Percentiles rank a stretch among this genome's conserved stretches.
Evolutionary conservation across 257 asterid genomes (phyloP).

Genomic region (Nicotiana otophora): DNA sequence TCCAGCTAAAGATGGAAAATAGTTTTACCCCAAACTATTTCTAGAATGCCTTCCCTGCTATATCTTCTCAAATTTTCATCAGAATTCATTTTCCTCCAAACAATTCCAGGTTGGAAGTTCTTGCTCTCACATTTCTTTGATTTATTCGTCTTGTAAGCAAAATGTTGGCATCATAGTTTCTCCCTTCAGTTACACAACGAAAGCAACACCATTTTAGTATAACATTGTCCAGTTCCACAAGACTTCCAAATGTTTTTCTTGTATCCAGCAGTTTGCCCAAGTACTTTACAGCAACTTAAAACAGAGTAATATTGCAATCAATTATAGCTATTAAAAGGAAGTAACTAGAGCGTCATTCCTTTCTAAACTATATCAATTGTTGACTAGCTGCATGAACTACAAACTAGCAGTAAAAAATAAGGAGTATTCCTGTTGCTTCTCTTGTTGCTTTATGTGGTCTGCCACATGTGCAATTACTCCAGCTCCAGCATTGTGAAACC

Average conservation of each 20-base stretch:
- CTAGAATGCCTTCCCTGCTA: not conserved
- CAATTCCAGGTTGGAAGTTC: not conserved
- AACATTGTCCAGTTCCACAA: not conserved
- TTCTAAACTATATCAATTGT: not conserved
- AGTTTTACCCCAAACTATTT: too few species aligned
- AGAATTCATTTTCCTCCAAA: not conserved
- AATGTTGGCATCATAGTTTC: not conserved
- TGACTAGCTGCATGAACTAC: slow-evolving; percentile 21
- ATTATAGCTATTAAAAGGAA: too few species aligned
- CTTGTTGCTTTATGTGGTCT: slow-evolving; percentile 68
- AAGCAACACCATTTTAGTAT: not conserved
- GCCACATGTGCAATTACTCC: slow-evolving; percentile 86
- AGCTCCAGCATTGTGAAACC: slow-evolving; percentile 78
- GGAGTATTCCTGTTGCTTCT: slow-evolving; percentile 41
- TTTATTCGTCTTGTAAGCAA: not conserved
- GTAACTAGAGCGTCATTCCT: not conserved
- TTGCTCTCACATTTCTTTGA: not conserved
- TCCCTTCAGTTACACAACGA: not conserved
- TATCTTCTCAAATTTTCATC: not conserved
- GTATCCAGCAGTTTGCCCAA: not conserved
- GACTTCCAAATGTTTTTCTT: not conserved
- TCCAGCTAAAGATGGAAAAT: too few species aligned
- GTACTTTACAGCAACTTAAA: not conserved
- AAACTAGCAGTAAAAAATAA: slow-evolving; percentile 50
- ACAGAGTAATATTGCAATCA: not conserved